Conservation (phyloP, 352 stramenopile genomes). For the Phytophthora chlamydospora region DNA sequence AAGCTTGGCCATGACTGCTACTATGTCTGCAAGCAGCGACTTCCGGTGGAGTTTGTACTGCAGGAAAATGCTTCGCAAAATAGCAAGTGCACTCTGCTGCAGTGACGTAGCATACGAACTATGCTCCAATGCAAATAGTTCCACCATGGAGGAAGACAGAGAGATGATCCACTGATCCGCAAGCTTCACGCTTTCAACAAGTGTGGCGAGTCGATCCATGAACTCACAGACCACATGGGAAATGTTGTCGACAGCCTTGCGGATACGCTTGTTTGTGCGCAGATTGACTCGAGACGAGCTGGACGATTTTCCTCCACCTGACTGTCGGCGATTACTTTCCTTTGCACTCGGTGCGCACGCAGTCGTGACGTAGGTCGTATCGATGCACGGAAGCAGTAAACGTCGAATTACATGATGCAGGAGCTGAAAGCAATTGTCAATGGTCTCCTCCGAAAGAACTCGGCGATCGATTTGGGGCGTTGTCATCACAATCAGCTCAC, state of each 20-base stretch:
- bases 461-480: constrained; percentile 70
- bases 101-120: constrained; percentile 61
- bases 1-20: constrained; percentile 78
- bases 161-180: constrained; percentile 77
- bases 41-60: constrained; percentile 65
- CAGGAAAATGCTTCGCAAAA: constrained; percentile 74
- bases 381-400: constrained; percentile 73
- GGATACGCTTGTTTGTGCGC: constrained; percentile 53
- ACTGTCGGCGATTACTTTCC: constrained; percentile 14
- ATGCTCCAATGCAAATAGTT: constrained; percentile 75
- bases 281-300: constrained; percentile 46
- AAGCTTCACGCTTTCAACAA: constrained; percentile 75
- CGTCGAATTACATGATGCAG: constrained; percentile 62
- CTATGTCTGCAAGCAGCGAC: constrained; percentile 72
- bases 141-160: constrained; percentile 72
- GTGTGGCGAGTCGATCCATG: constrained; percentile 66
- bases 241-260: constrained; percentile 61
- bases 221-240: constrained; percentile 74
- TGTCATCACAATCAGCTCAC: constrained; percentile 76
- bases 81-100: constrained; percentile 63
- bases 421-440: constrained; percentile 81
- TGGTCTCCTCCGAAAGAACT: constrained; percentile 80
- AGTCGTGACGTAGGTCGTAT: constrained; percentile 52
- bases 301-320: constrained; percentile 15
- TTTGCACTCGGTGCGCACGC: constrained; percentile 20